These are phyloP conservation scores for Avena atlantica DNA, from an alignment of 176 grass and related monocot genomes.

Conservation along the genomic window DNA sequence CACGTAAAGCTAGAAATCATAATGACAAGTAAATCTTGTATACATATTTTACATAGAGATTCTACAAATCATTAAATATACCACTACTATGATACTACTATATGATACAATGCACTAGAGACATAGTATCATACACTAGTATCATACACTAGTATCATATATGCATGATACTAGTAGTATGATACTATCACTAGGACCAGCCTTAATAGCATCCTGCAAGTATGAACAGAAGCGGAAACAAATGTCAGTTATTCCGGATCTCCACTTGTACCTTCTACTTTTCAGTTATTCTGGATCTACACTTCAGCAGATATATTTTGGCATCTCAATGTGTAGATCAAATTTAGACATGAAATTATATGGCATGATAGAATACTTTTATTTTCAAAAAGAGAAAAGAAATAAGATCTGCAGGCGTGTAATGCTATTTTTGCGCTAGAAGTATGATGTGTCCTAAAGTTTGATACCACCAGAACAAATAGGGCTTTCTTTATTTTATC, in stretches of 20 bases:
- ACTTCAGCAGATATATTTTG: not conserved
- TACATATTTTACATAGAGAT: too few species aligned
- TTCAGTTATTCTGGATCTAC: not conserved
- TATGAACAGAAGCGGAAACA: not conserved
- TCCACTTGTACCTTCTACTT: not conserved
- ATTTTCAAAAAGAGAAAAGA: not conserved
- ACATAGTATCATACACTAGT: too few species aligned
- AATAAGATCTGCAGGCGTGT: not conserved
- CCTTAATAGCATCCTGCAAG: not conserved
- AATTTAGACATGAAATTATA: not conserved
- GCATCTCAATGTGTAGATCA: not conserved
- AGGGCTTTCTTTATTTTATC: not conserved
- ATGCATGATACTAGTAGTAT: too few species aligned
- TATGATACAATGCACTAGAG: too few species aligned
- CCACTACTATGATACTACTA: too few species aligned
- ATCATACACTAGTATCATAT: too few species aligned
- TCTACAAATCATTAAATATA: too few species aligned
- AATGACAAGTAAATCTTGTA: too few species aligned
- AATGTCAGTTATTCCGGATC: not conserved
- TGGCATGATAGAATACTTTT: not conserved
- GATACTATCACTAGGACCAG: too few species aligned
- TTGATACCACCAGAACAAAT: not conserved
- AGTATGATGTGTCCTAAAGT: not conserved
- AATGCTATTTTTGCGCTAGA: not conserved
- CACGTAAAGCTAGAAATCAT: too few species aligned